These are phyloP conservation scores for Aethionema arabicum DNA, from an alignment of 345 rosid species.

Conservation along the genomic window DNA sequence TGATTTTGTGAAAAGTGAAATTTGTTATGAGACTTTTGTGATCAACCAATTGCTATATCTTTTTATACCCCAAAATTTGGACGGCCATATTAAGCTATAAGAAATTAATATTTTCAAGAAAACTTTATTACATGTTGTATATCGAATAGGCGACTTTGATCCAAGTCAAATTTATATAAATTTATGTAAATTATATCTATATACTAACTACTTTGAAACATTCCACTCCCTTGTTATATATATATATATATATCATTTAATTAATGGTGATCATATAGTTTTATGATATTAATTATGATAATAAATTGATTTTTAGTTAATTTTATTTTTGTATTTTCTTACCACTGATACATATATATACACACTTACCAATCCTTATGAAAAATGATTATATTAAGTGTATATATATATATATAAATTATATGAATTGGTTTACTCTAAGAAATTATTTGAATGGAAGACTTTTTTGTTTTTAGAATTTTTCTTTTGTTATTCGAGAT, in stretches of 20 bases:
- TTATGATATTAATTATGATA: too few species aligned
- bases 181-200: background rate
- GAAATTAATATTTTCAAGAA: background rate
- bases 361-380: too few species aligned
- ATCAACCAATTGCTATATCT: conserved; percentile 9
- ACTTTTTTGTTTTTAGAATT: background rate
- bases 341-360: too few species aligned
- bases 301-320: too few species aligned
- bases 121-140: conserved; percentile 3
- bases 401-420: too few species aligned
- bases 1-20: background rate
- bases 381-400: too few species aligned
- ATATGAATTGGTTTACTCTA: background rate
- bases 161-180: conserved; percentile 19
- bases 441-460: background rate
- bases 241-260: too few species aligned
- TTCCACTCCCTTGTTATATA: conserved; percentile 13
- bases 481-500: conserved; percentile 4
- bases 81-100: background rate
- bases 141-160: conserved; percentile 26
- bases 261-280: too few species aligned
- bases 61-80: conserved; percentile 4
- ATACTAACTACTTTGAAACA: conserved; percentile 28
- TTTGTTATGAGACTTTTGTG: conserved; percentile 18
- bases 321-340: too few species aligned